These are phyloP conservation scores for Harringtonia lauricola DNA, from an alignment of 2,329 filamentous ascomycete species.

Conservation along the genomic window DNA sequence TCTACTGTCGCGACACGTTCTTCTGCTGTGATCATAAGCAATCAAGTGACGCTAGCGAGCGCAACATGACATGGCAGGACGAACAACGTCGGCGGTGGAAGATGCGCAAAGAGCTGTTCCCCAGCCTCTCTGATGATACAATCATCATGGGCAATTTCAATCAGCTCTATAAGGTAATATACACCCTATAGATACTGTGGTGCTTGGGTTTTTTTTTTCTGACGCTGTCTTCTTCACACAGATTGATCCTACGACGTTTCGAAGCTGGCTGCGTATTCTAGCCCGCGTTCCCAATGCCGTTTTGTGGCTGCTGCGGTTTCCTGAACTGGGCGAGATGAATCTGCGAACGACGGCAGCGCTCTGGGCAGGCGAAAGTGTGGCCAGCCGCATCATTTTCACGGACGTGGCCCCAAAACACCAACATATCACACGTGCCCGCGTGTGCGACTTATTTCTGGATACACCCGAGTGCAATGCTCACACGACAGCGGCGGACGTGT, in stretches of 20 bases:
- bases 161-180: constrained; percentile 84
- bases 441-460: constrained; percentile 92
- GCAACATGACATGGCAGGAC: constrained; percentile 64
- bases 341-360: constrained; percentile 65
- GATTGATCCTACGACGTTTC: constrained; percentile 96
- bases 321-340: constrained; percentile 82
- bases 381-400: constrained; percentile 81
- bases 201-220: constrained; percentile 1
- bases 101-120: constrained; percentile 91
- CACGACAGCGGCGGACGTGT: constrained; percentile 88
- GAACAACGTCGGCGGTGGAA: constrained; percentile 76
- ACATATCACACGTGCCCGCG: constrained; percentile 82
- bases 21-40: constrained; percentile 97
- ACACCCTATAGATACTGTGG: neutral
- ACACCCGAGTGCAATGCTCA: constrained; percentile 98
- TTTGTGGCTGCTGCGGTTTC: constrained; percentile 93
- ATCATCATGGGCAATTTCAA: constrained; percentile 98
- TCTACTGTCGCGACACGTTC: constrained; percentile 89
- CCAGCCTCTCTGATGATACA: constrained; percentile 65
- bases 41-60: constrained; percentile 57
- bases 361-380: constrained; percentile 81
- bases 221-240: constrained; percentile 21
- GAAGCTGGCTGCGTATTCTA: constrained; percentile 89
- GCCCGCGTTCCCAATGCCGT: constrained; percentile 75
- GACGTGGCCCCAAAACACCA: constrained; percentile 92